Conservation (phyloP, 805 yeast genomes). For the Pichia thaimueangensis region DNA sequence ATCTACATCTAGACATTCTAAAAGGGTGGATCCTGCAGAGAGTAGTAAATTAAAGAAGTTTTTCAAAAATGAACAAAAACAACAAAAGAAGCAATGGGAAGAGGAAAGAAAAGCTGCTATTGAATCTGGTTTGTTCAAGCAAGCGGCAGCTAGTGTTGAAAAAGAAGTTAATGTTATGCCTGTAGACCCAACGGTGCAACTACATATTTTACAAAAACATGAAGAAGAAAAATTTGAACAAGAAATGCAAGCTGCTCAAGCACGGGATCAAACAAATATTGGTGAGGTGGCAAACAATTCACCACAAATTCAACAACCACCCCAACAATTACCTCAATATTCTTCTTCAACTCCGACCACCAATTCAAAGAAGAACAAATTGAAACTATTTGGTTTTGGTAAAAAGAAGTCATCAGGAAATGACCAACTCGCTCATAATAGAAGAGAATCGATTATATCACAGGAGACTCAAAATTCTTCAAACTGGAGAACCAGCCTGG, state of each 20-base stretch:
- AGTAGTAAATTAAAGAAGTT: constrained; percentile 15
- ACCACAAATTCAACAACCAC: not conserved
- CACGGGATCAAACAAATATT: no score
- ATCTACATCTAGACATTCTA: constrained; percentile 6
- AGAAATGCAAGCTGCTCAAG: no score
- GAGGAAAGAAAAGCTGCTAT: constrained; percentile 22
- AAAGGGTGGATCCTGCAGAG: constrained; percentile 6
- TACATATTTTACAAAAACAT: constrained; percentile 2
- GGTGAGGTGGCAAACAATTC: no score
- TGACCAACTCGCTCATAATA: constrained; percentile 2
- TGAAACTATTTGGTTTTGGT: constrained; percentile 8
- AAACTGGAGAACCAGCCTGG: not conserved
- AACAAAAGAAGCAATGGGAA: constrained; percentile 19
- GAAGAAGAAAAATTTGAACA: not conserved
- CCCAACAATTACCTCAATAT: no score
- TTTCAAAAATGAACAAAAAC: constrained; percentile 21
- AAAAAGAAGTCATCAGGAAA: constrained; percentile 3
- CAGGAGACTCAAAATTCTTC: constrained; percentile 3
- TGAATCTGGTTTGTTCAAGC: not conserved
- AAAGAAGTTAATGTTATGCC: constrained; percentile 9
- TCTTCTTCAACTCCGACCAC: no score
- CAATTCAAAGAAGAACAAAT: constrained; percentile 3
- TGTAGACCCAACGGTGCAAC: constrained; percentile 8
- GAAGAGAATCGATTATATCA: constrained; percentile 5
- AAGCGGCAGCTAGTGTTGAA: constrained; percentile 13